A percentile compares a stretch with the other conserved stretches of the same genome.
phyloP scores from a whole-genome alignment of 768 basidiomycete genomes.

The Trametes meyenii region DNA sequence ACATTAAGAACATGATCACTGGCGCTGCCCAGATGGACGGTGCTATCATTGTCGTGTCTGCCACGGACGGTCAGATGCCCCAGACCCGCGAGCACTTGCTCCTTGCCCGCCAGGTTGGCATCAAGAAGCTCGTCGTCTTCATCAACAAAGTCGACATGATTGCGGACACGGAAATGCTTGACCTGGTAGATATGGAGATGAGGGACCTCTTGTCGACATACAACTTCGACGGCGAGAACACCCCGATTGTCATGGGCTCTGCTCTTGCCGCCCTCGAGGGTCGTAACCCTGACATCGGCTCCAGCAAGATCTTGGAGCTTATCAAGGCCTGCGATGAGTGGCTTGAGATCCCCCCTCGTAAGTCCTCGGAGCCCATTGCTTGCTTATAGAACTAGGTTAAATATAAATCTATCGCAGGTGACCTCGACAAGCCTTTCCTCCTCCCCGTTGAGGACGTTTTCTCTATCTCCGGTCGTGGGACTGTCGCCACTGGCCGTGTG shows the following conservation, averaged over 20 bases:
- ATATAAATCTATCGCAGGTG: slow-evolving; percentile 51
- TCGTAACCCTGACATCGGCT: slow-evolving; percentile 77
- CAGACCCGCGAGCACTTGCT: slow-evolving; percentile 98
- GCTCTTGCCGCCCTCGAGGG: slow-evolving; percentile 94
- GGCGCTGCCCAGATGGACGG: slow-evolving; percentile 99
- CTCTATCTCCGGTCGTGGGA: slow-evolving; percentile 98
- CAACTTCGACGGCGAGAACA: slow-evolving; percentile 96
- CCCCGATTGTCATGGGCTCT: slow-evolving; percentile 98
- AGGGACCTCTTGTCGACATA: slow-evolving; percentile 90
- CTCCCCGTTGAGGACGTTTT: slow-evolving; percentile 96
- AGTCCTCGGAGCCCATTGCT: slow-evolving; percentile 32
- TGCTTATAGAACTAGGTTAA: background rate
- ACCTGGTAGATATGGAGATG: slow-evolving; percentile 99
- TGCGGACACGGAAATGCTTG: slow-evolving; percentile 96
- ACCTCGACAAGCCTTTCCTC: slow-evolving; percentile 97
- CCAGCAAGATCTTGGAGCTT: slow-evolving; percentile 77
- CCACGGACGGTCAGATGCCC: slow-evolving; percentile 99
- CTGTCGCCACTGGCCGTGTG: slow-evolving; percentile 93
- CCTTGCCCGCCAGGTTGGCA: slow-evolving; percentile 96
- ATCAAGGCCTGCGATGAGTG: slow-evolving; percentile 88
- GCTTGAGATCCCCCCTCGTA: slow-evolving; percentile 92
- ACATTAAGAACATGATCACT: slow-evolving; percentile 99
- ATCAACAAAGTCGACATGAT: slow-evolving; percentile 99
- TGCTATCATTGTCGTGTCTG: slow-evolving; percentile 94
- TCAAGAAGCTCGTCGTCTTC: slow-evolving; percentile 97